Percentiles rank a stretch among this genome's conserved stretches.
Conservation (phyloP, 148 eudicot species). For the Dianthus caryophyllus region DNA sequence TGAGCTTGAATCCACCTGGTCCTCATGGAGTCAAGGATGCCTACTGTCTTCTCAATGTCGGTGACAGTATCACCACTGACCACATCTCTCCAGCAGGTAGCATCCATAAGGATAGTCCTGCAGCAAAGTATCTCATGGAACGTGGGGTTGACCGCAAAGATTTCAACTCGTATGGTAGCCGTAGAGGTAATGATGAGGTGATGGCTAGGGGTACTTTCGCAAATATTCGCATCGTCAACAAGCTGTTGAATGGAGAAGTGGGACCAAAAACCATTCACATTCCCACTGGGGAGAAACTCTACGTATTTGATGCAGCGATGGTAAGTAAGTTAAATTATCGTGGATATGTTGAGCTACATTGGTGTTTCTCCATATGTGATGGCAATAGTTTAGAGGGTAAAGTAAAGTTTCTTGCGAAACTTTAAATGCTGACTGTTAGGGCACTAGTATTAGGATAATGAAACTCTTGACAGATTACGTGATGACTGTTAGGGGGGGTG, state of each 20-base stretch:
- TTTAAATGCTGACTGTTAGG: not conserved
- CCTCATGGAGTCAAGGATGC: conserved; percentile 89
- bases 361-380: no score
- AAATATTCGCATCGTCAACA: conserved; percentile 86
- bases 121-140: conserved; percentile 76
- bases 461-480: no score
- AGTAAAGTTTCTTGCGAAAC: no score
- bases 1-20: conserved; percentile 93
- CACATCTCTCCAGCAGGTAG: conserved; percentile 98
- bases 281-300: conserved; percentile 78
- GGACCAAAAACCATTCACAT: conserved; percentile 89
- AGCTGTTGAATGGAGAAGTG: conserved; percentile 80
- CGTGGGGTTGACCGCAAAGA: conserved; percentile 86
- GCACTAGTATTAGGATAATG: no score
- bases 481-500: not conserved
- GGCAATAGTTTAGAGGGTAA: no score
- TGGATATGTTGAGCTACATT: not conserved
- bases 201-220: conserved; percentile 98
- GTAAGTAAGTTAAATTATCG: conserved; percentile 31
- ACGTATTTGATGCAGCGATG: conserved; percentile 83
- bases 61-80: conserved; percentile 96
- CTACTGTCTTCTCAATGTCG: conserved; percentile 81
- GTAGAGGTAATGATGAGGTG: conserved; percentile 95
- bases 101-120: conserved; percentile 92
- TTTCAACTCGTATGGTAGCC: conserved; percentile 93